phyloP scores from a whole-genome alignment of 495 filamentous ascomycete genomes.

The Geoglossum glabrum region DNA sequence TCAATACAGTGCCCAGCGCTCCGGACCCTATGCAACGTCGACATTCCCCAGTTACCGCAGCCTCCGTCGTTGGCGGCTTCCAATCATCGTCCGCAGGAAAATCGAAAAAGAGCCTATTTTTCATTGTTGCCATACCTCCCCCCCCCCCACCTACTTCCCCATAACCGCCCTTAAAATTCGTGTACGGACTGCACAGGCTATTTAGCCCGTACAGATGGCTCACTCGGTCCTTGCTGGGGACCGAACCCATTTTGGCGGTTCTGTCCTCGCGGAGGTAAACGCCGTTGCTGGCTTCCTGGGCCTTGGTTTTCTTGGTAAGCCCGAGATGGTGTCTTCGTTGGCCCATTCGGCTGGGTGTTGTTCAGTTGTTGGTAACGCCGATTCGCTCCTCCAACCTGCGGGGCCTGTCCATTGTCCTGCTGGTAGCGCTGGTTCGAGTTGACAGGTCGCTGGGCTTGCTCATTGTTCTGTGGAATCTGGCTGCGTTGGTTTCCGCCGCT shows the following conservation, averaged over 20 bases:
- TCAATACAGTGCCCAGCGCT: not conserved
- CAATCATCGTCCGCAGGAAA: not conserved
- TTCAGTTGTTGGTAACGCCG: not conserved
- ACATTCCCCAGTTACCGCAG: not conserved
- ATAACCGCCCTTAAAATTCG: not conserved
- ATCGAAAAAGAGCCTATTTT: not conserved
- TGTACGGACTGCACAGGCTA: not conserved
- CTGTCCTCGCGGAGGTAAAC: not conserved
- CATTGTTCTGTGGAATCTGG: not conserved
- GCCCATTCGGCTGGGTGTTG: not conserved
- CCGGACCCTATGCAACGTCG: not conserved
- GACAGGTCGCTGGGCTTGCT: not conserved
- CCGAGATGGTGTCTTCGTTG: not conserved
- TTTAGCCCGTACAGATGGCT: slow-evolving; percentile 1
- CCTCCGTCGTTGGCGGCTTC: not conserved
- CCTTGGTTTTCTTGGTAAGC: slow-evolving; percentile 2
- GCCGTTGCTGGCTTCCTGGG: not conserved
- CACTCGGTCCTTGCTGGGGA: not conserved
- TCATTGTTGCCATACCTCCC: not conserved
- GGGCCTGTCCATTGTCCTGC: not conserved
- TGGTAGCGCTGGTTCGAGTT: not conserved
- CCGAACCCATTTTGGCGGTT: slow-evolving; percentile 1
- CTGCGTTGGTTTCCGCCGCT: not conserved
- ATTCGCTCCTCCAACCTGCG: not conserved
- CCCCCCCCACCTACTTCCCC: not conserved